Evolutionary conservation across 2,329 filamentous ascomycete species (phyloP).

Genomic region (Albophoma yamanashiensis): DNA sequence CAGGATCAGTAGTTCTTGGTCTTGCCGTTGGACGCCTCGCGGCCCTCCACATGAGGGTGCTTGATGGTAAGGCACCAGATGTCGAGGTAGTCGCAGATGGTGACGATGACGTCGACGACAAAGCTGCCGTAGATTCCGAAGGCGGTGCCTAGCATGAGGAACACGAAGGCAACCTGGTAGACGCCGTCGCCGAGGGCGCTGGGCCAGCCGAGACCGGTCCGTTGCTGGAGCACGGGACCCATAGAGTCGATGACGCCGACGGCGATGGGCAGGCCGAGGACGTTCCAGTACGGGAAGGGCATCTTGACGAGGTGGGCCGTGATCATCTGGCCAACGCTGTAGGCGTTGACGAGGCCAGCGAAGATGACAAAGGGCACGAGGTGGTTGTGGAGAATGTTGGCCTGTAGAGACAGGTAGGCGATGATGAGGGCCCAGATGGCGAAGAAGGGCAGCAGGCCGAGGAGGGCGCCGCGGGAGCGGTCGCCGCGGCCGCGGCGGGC

Average conservation of each 20-base stretch:
- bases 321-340: constrained; percentile 92
- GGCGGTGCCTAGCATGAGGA: constrained; percentile 73
- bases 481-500: constrained; percentile 67
- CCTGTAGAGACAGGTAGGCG: constrained; percentile 75
- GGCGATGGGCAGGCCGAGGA: constrained; percentile 67
- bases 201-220: constrained; percentile 60
- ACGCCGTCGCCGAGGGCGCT: constrained; percentile 62
- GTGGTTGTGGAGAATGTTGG: constrained; percentile 69
- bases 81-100: constrained; percentile 95
- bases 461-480: constrained; percentile 60
- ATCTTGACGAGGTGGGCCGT: constrained; percentile 84
- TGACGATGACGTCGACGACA: constrained; percentile 92
- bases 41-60: constrained; percentile 50
- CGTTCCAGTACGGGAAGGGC: constrained; percentile 82
- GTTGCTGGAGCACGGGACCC: constrained; percentile 54
- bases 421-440: constrained; percentile 66
- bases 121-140: constrained; percentile 96
- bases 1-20: constrained; percentile 21
- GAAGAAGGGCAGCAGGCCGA: constrained; percentile 76
- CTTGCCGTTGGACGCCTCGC: constrained; percentile 21
- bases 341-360: constrained; percentile 83
- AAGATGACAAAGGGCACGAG: constrained; percentile 86
- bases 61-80: constrained; percentile 99
- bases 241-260: constrained; percentile 72
- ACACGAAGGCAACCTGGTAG: constrained; percentile 90